Conservation (phyloP, 108 stramenopile genomes). For the Skeletonema costatum region DNA sequence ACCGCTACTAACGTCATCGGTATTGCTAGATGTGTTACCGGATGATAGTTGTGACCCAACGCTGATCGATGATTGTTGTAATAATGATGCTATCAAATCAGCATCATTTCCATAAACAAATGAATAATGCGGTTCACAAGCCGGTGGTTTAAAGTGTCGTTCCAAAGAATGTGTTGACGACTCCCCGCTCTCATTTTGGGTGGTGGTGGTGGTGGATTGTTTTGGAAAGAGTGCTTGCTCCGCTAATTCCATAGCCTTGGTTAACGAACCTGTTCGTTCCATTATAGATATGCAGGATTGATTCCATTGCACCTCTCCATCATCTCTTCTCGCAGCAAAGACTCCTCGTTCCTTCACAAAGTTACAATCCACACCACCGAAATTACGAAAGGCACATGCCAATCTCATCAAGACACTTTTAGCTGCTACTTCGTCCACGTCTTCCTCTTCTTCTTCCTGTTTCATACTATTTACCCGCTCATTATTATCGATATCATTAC, state of each 20-base stretch:
- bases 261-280: neutral
- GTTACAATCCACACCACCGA: conserved; percentile 14
- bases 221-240: conserved; percentile 14
- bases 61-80: neutral
- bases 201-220: neutral
- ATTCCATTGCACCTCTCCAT: conserved; percentile 33
- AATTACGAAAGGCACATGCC: conserved; percentile 17
- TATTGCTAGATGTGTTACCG: no score
- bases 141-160: conserved; percentile 24
- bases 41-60: neutral
- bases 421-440: conserved; percentile 14
- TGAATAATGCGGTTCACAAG: conserved; percentile 33
- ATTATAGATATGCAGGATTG: conserved; percentile 30
- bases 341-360: conserved; percentile 35
- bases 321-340: conserved; percentile 9
- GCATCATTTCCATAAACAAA: conserved; percentile 28
- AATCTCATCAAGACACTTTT: conserved; percentile 20
- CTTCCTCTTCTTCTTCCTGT: neutral
- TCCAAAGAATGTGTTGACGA: neutral
- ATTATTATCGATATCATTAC: neutral
- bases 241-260: conserved; percentile 23
- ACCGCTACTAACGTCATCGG: no score
- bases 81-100: neutral
- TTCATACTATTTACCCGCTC: neutral
- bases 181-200: neutral